Evolutionary conservation across 2,329 filamentous ascomycete genomes (phyloP).

Genomic region (Aspergillus carbonarius): DNA sequence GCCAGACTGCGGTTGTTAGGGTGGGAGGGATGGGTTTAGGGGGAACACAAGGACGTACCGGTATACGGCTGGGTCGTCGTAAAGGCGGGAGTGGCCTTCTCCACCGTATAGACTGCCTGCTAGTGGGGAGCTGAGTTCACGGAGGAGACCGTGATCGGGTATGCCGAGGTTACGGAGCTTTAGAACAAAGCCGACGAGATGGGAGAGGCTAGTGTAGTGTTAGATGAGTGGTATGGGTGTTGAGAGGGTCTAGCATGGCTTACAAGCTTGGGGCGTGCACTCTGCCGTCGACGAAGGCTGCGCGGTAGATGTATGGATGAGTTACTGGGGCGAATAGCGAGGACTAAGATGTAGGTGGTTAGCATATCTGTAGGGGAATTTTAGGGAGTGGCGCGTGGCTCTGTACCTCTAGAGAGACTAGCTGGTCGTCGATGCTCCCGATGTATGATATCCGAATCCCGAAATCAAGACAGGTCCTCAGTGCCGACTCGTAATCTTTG

Average conservation of each 20-base stretch:
- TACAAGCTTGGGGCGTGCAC: slow-evolving; percentile 89
- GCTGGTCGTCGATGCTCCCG: slow-evolving; percentile 94
- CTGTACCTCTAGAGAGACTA: slow-evolving; percentile 82
- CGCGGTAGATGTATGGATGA: slow-evolving; percentile 91
- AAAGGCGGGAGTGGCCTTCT: slow-evolving; percentile 89
- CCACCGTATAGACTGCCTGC: slow-evolving; percentile 89
- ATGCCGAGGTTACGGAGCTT: slow-evolving; percentile 93
- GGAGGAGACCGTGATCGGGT: slow-evolving; percentile 87
- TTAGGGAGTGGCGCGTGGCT: not conserved
- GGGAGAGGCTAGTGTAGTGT: slow-evolving; percentile 61
- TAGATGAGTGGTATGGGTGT: slow-evolving; percentile 5
- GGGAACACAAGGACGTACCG: slow-evolving; percentile 50
- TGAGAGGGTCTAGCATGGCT: slow-evolving; percentile 23
- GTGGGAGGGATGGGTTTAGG: not conserved
- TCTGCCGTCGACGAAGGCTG: slow-evolving; percentile 93
- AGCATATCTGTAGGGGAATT: not conserved
- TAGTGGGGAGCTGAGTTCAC: slow-evolving; percentile 82
- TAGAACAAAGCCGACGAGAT: slow-evolving; percentile 87
- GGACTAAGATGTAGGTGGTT: slow-evolving; percentile 50
- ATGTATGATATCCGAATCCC: slow-evolving; percentile 83
- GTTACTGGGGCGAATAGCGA: slow-evolving; percentile 81
- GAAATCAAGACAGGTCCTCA: slow-evolving; percentile 72
- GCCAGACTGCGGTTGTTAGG: slow-evolving; percentile 55
- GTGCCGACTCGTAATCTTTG: slow-evolving; percentile 72
- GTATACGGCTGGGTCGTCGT: slow-evolving; percentile 86